A percentile compares a stretch with the other conserved stretches of the same genome.
These are phyloP conservation scores for Gryganskiella cystojenkinii DNA, from an alignment of 192 early-diverging fungal species.

Conservation along the genomic window DNA sequence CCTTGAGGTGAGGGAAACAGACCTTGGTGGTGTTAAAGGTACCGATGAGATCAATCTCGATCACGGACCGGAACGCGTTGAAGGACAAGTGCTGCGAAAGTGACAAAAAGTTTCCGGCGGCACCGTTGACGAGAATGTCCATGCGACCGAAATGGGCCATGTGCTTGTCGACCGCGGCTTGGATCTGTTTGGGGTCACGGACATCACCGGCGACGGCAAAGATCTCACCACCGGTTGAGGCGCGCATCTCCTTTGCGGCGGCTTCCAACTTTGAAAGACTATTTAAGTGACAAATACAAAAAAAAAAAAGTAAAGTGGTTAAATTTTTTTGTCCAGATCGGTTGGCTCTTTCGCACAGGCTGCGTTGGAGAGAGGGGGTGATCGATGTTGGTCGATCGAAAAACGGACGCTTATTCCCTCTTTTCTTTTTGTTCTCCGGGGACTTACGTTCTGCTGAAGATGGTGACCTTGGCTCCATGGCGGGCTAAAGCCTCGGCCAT, in stretches of 20 bases:
- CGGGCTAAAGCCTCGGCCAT: constrained; percentile 74
- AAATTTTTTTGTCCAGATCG: not conserved
- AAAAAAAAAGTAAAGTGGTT: not conserved
- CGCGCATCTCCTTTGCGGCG: constrained; percentile 71
- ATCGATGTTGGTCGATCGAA: too few species aligned
- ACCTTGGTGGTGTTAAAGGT: constrained; percentile 84
- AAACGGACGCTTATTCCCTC: too few species aligned
- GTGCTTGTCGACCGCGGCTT: constrained; percentile 66
- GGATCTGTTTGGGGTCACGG: constrained; percentile 66
- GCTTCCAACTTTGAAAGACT: constrained; percentile 71
- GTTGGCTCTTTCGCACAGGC: not conserved
- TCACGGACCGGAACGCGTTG: constrained; percentile 78
- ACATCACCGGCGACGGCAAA: constrained; percentile 71
- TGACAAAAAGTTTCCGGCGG: constrained; percentile 82
- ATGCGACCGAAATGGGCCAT: constrained; percentile 72
- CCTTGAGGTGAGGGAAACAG: constrained; percentile 74
- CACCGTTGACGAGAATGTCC: constrained; percentile 68
- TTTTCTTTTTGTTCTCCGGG: too few species aligned
- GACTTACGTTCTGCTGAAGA: constrained; percentile 68
- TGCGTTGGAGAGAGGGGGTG: not conserved
- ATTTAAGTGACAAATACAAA: not conserved
- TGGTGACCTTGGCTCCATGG: constrained; percentile 70
- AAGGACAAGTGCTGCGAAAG: constrained; percentile 71
- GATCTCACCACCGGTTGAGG: constrained; percentile 65
- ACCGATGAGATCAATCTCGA: constrained; percentile 74